Evolutionary conservation across 805 yeast genomes (phyloP).

Genomic region (Candida nanaspora): DNA sequence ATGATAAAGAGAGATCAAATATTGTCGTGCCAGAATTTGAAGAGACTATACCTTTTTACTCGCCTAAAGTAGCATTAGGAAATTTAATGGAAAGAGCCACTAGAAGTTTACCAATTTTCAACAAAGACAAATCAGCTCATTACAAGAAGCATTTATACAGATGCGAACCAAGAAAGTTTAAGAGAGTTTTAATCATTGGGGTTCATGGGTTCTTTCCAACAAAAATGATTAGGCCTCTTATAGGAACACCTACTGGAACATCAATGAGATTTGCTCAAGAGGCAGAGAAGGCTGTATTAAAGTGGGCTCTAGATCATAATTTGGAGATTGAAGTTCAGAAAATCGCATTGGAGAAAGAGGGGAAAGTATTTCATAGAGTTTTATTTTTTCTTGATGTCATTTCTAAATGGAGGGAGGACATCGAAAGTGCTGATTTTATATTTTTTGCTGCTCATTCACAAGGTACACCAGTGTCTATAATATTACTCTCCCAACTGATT

Average conservation of each 20-base stretch:
- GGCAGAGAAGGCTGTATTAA: slow-evolving; percentile 69
- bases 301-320: slow-evolving; percentile 52
- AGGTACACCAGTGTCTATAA: slow-evolving; percentile 88
- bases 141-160: slow-evolving; percentile 13
- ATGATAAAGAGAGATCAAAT: slow-evolving; percentile 10
- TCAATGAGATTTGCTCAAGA: slow-evolving; percentile 85
- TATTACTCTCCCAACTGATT: slow-evolving; percentile 66
- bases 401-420: slow-evolving; percentile 49
- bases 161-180: slow-evolving; percentile 21
- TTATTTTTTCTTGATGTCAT: slow-evolving; percentile 69
- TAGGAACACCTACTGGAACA: slow-evolving; percentile 97
- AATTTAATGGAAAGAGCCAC: not conserved
- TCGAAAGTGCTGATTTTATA: slow-evolving; percentile 64
- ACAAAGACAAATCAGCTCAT: not conserved
- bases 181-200: slow-evolving; percentile 75
- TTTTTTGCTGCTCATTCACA: slow-evolving; percentile 93
- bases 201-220: slow-evolving; percentile 97
- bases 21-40: slow-evolving; percentile 22
- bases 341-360: slow-evolving; percentile 91
- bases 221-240: slow-evolving; percentile 70
- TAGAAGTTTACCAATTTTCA: not conserved
- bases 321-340: slow-evolving; percentile 60
- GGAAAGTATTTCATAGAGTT: slow-evolving; percentile 81
- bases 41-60: slow-evolving; percentile 17
- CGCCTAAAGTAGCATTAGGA: not conserved